Evolutionary conservation across 106 monocot species (phyloP), one percentile per base, ranked within the genome.

Genomic region (Dendrobium chrysotoxum): DNA sequence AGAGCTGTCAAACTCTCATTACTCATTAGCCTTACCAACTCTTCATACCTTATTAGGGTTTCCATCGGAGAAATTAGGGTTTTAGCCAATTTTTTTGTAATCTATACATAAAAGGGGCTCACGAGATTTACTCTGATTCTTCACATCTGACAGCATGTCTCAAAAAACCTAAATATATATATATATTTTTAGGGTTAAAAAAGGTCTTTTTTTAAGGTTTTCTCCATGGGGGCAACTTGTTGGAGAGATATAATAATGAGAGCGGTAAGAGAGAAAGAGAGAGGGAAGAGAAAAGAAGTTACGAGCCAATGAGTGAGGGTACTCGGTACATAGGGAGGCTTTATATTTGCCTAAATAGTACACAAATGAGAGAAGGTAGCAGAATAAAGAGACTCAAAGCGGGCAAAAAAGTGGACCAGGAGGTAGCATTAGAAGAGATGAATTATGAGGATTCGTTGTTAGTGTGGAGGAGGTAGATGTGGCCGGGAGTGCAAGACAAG

Each of bases 281-380:
- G 64, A 55, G 4, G 74, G n/a, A 20, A 74, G 74, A 75, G 74
- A 75, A 75, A 75, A 75, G 74, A 3, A 38, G 9, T 21, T 38
- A 78, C 47, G 44, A 78, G 7, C 83, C 77, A 83, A 83, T 83
- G 23, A 70, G 17, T 65, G 82, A 65, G 64, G 6, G 10, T 65
- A 65, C 25, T 65, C 64, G 7, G 23, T 54, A 54, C 54, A 15
- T 2, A 26, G 28, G 17, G 21, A 17, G 12, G 31, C 13, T 11
- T 16, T 17, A 72, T 25, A 58, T 21, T 28, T 81, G 53, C 81
- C 40, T 26, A 65, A 65, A 12, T 23, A 61, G 64, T 23, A 65
- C 25, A 65, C 7, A 50, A 1, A 58, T 25, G 26, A 5, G 8
- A 30, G 68, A 75, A 75, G 75, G 18, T 23, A 10, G 57, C 57